Evolutionary conservation across 148 eudicot species (phyloP), one percentile per base, ranked within the genome.

Genomic region (Persicaria maculosa): DNA sequence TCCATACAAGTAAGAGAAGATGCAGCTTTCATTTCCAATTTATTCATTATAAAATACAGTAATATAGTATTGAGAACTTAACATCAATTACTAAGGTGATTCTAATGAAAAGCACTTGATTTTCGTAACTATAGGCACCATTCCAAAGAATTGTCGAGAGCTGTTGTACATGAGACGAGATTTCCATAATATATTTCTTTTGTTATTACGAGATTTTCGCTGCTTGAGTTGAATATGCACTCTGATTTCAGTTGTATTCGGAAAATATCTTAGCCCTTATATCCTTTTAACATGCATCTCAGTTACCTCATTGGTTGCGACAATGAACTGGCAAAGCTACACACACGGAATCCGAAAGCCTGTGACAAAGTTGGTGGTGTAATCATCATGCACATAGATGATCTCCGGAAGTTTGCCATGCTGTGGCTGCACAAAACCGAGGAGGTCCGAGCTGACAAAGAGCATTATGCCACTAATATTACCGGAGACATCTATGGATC

Each of bases 281-380:
- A 4, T 19, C 43, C 4, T 70, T 12, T 8, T 8, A 47, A 36
- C 70, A 22, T 53, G 74, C 71, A 43, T 81, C 44, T n/a, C 88
- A 95, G 98, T 77, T 95, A 92, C 85, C 89, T 95, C 48, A 92
- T 95, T 82, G 98, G 98, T 50, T 95, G 98, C 69, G 84, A 95
- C 82, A 95, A 95, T 74, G 83, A 81, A 73, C 97, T 95, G 48
- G 97, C 98, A 46, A 86, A 86, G 77, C 88, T 95, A 74, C 98
- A 95, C 67, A 95, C 98, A 4, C 84, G 92, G 52, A 86, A 92
- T 83, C 98, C 98, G 69, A 80, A 84, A 78, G 96, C 92, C 61
- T 95, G 98, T 80, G 90, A 95, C 81, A 95, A 95, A 81, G 98
- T 95, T 70, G 98, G 98, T 55, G 98, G 97, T 68, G 93, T 92